Base-by-base conservation (phyloP, 2,329 filamentous ascomycete species). In the Phialophora expanda region DNA sequence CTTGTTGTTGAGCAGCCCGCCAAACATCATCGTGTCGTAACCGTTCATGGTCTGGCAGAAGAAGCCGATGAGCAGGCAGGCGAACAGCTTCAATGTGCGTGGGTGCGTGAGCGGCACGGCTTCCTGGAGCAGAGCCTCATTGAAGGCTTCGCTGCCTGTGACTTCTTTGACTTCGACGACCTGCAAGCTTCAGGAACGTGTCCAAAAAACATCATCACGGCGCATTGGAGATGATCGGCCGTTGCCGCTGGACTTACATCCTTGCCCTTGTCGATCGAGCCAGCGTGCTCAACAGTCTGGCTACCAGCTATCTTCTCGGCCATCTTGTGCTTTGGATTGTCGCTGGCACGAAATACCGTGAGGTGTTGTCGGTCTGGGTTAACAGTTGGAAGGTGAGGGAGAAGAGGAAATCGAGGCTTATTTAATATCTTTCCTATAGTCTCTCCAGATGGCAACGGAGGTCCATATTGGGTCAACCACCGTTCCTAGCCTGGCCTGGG, bases 21-120 rank as follows among this genome's bases (percentile, higher is more conserved):
- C 82, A 71, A 86, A 84, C 57, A 88, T 79, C 30, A 82, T 85
- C 44, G 84, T 84, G 69, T 88, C 85, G 68, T 84, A 87, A 30
- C 85, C 85, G 73, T 86, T 86, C 79, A 84, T 82, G 8, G 83
- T 85, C 26, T 81, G 83, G 66, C 77, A 79, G 68, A 80, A 77
- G 72, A 79, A 82, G 34, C 78, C 79, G 24, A 74, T 64, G 56
- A 74, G 30, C 14, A 69, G 62, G 26, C 46, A 51, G 28, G 64
- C 53, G 56, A 71, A 67, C 26, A 74, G 65, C 17, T 71, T 64
- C 58, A 71, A 20, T 3, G 65, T 62, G 28, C 66, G 66, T 14
- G 61, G 54, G 51, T 66, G 32, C 38, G 28, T 57, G 20, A 55
- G 59, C 17, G 59, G 44, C 26, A 66, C 64, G 11, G 83, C 81